Base-by-base conservation (phyloP, 2,329 filamentous ascomycete species). In the Fusarium robinianum region DNA sequence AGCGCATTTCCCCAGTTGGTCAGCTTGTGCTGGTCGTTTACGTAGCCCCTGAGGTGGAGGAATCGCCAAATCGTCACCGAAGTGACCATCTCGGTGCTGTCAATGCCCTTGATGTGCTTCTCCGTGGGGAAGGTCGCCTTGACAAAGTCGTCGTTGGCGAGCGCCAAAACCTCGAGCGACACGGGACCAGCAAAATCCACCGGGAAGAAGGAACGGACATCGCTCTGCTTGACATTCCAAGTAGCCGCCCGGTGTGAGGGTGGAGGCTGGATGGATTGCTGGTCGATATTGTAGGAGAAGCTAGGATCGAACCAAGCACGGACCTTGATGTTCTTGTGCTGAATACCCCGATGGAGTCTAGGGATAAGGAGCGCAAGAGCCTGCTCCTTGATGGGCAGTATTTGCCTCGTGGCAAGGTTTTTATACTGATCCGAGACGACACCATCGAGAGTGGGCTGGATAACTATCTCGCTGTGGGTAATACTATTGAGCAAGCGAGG, bases 41-140 rank as follows among this genome's bases (percentile, higher is more conserved):
- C 77, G 61, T 96, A 99, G 16, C 86, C 90, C 46, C 91, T 83
- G 34, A 97, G 77, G 63, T 96, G 89, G 15, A 99, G 77, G 68
- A 96, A 94, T 41, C 90, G 83, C 87, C 90, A 96, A 46, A 92
- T 78, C 6, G 85, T 81, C 59, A 96, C 88, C 12, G 81, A 81
- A 6, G 77, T 69, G 41, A 90, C 72, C 41, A 92, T 79, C 60
- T 94, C 87, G 11, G 69, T 65, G 15, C 75, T 76, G 34, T 86
- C 78, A 51, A 85, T 80, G n/a, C 85, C 80, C 46, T 77, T 81
- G 24, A 76, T 83, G 10, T 69, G 63, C 58, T 73, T 77, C 53
- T 78, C 81, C 41, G 76, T 79, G 16, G 80, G 74, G 37, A 88
- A 76, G 0, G 88, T 89, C 57, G 81, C 82, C 41, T 83, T 74